phyloP scores from a whole-genome alignment of 495 filamentous ascomycete species.

The Penicillium argentinense region DNA sequence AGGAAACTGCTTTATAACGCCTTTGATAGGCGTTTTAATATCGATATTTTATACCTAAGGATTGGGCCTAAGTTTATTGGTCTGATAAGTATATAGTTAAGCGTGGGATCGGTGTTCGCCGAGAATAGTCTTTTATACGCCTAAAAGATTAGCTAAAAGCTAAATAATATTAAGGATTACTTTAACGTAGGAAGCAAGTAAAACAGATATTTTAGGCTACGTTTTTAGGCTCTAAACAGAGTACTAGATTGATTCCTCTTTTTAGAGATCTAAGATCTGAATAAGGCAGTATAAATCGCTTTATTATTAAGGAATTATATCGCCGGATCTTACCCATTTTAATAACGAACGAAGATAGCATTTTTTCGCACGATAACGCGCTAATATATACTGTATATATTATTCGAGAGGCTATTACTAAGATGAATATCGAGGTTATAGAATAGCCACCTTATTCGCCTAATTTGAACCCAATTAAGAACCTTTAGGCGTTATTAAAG shows the following conservation, averaged over 20 bases:
- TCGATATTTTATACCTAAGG: constrained; percentile 5
- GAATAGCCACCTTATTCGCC: constrained; percentile 26
- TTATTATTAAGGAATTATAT: neutral
- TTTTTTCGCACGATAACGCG: constrained; percentile 27
- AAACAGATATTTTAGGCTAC: constrained; percentile 3
- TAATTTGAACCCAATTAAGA: constrained; percentile 31
- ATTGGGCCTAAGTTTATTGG: constrained; percentile 6
- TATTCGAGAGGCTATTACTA: constrained; percentile 11
- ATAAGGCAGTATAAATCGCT: neutral
- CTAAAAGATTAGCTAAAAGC: neutral
- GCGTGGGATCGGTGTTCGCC: constrained; percentile 1
- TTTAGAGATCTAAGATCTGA: neutral
- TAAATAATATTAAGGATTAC: neutral
- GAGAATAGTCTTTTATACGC: constrained; percentile 3
- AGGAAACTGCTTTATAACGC: constrained; percentile 6
- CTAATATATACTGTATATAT: constrained; percentile 16
- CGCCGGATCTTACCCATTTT: constrained; percentile 5
- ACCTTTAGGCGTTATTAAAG: constrained; percentile 25
- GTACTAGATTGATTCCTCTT: neutral
- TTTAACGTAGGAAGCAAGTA: neutral
- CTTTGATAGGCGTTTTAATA: constrained; percentile 3
- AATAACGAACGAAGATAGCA: constrained; percentile 5
- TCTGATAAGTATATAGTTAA: constrained; percentile 10
- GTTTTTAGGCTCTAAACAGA: neutral
- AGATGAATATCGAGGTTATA: constrained; percentile 18